Base-by-base conservation (phyloP, 1,284 basidiomycete species). In the Cryptococcus sp. region DNA sequence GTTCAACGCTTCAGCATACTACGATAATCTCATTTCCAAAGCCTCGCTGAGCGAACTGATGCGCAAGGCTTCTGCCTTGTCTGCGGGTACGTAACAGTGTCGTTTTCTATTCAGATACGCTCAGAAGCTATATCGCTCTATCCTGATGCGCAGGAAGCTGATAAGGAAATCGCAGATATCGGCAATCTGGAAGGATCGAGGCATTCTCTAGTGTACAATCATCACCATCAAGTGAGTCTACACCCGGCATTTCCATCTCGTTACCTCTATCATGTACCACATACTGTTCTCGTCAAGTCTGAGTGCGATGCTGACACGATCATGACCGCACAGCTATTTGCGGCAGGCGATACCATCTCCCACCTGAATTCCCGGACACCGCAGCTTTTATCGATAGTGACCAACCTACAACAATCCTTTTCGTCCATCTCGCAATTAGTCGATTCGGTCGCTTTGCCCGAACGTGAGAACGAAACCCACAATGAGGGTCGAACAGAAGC, bases 171-270 rank as follows among this genome's bases (percentile, higher is more conserved):
- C 16, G 30, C 15, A 77, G 78, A 79, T 50, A 68, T 77, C 38
- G 69, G 71, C 25, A 68, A 71, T 42, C 63, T 79, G 41, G 69
- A 78, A 54, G 70, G 70, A 2, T 75, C 76, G 5, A 59, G 76
- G 35, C 74, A 79, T 58, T 67, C 68, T 35, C 62, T 79, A 7
- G 78, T 79, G 17, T 79, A 79, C 62, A 78, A 79, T 54, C 78
- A 79, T 57, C 78, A 79, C 65, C 75, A 78, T 60, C 75, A 79
- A 58, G 74, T 73, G 47, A n/a, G 66, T 54, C 17, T 27, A 47
- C 23, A 50, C 25, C 22, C 17, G n/a, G 47, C 23, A 50, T 23
- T n/a, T 47, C 25, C 42, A 49, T 15, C 19, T 41, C 40, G 6
- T 48, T 25, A 5, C 15, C 42, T 41, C 17, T 41, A 38, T 47